Conservation (phyloP, 2,329 filamentous ascomycete genomes). For the Akanthomyces dipterigenus region DNA sequence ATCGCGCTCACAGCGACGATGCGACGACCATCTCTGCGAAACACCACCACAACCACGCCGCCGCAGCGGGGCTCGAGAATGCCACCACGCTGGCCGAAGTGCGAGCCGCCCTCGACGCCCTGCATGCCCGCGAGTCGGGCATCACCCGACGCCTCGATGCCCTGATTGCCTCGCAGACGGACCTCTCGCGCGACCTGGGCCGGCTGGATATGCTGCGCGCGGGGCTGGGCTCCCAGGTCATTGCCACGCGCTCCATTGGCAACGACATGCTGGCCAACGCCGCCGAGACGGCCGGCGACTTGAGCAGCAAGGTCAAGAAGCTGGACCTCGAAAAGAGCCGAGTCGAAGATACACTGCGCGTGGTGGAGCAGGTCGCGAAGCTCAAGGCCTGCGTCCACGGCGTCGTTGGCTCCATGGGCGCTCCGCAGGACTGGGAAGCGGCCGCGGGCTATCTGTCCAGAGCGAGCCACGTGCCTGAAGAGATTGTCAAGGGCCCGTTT, state of each 20-base stretch:
- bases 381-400: slow-evolving; percentile 94
- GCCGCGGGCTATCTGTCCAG: slow-evolving; percentile 84
- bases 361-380: slow-evolving; percentile 94
- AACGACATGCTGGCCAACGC: slow-evolving; percentile 86
- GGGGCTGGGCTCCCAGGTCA: slow-evolving; percentile 78
- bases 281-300: slow-evolving; percentile 74
- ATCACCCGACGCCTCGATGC: slow-evolving; percentile 69
- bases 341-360: slow-evolving; percentile 81
- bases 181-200: slow-evolving; percentile 78
- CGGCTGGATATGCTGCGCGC: slow-evolving; percentile 86
- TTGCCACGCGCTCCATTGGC: slow-evolving; percentile 75
- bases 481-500: slow-evolving; percentile 77
- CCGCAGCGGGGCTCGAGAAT: slow-evolving; percentile 48
- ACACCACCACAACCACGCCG: slow-evolving; percentile 13
- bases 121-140: slow-evolving; percentile 68
- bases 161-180: slow-evolving; percentile 75
- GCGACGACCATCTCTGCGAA: slow-evolving; percentile 13
- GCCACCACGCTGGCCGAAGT: slow-evolving; percentile 73
- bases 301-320: slow-evolving; percentile 79
- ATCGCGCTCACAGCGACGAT: slow-evolving; percentile 26
- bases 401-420: slow-evolving; percentile 92
- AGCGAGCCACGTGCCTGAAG: slow-evolving; percentile 70
- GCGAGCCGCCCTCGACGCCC: slow-evolving; percentile 64
- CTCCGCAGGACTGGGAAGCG: slow-evolving; percentile 97
- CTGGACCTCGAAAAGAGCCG: slow-evolving; percentile 87